Base-by-base conservation (phyloP, 1,139 yeast species). In the Protomyces gravidus region DNA sequence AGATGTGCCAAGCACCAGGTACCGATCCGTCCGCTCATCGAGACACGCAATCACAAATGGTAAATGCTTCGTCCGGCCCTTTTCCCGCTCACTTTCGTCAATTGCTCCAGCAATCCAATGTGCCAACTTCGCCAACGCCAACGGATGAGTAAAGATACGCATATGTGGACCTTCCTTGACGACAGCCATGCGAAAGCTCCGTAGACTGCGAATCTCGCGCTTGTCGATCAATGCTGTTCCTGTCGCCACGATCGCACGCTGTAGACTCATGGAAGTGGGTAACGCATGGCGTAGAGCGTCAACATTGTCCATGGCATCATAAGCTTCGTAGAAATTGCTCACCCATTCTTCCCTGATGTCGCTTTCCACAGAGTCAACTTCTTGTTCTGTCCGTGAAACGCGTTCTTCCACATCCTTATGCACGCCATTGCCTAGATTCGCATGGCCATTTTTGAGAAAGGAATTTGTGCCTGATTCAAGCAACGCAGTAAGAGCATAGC, bases 1-100 rank as follows among this genome's bases (percentile, higher is more conserved):
- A 30, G 55, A 30, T 9, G 64, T 62, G 0, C 98, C 98, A 50
- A 95, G 84, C 0, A 94, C 97, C 58, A 90, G 74, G 69, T 88
- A 94, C 0, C 95, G 86, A 65, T 86, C 88, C 6, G 89, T 81
- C 13, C 76, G 75, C 27, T 79, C 80, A 70, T 92, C 92, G 61
- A 89, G 78, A 55, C 95, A 81, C 0, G 98, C 97, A 46, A 94
- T 80, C 1, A 94, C 95, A 66, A 94, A 75, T 1, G 99, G 98
- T 50, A 87, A 73, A 47, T 55, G 64, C 27, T 59, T 60, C 15
- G 56, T 39, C 39, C 50, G 48, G 9, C 62, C 62, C 28, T 57
- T 47, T 49, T 62, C 64, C 17, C 53, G 50, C 39, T 62, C 64
- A 40, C 59, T 58, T 23, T 62, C 64, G 28, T 56, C 58, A 39